Conservation (phyloP, 202 grass and related monocot species). For the Setaria italica region DNA sequence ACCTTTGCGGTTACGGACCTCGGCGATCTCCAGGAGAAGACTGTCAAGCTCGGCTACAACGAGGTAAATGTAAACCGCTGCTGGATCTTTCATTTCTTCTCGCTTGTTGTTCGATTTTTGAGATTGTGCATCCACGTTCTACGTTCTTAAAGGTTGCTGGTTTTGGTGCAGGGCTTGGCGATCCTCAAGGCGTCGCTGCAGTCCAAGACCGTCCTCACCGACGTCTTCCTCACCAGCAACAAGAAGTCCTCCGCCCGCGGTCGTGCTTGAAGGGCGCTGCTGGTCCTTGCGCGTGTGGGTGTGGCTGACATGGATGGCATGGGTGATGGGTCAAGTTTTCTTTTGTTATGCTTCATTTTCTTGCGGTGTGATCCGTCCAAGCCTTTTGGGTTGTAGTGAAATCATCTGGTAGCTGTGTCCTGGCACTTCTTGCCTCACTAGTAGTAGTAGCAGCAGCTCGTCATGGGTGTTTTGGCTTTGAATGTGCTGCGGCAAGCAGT, state of each 20-base stretch:
- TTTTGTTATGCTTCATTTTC: neutral
- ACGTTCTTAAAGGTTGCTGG: no score
- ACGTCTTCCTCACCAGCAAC: conserved; percentile 41
- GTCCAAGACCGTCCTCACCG: conserved; percentile 55
- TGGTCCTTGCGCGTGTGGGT: no score
- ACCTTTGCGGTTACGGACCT: conserved; percentile 37
- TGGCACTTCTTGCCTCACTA: no score
- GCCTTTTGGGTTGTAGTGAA: neutral
- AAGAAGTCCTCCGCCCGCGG: neutral
- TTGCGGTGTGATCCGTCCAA: no score
- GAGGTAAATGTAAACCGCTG: neutral
- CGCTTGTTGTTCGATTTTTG: no score
- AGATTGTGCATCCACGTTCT: no score
- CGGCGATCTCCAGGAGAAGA: conserved; percentile 30
- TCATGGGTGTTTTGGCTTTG: no score
- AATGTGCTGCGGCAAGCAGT: no score
- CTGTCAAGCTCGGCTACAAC: conserved; percentile 33
- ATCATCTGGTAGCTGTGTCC: no score
- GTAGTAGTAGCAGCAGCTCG: no score
- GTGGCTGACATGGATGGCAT: no score
- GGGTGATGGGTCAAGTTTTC: no score
- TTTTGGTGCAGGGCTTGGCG: conserved; percentile 42
- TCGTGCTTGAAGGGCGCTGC: neutral
- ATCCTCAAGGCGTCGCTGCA: conserved; percentile 55
- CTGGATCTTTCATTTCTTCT: neutral